Evolutionary conservation across 306 rosid genomes (phyloP).

Genomic region (Vigna reflexopilosa): DNA sequence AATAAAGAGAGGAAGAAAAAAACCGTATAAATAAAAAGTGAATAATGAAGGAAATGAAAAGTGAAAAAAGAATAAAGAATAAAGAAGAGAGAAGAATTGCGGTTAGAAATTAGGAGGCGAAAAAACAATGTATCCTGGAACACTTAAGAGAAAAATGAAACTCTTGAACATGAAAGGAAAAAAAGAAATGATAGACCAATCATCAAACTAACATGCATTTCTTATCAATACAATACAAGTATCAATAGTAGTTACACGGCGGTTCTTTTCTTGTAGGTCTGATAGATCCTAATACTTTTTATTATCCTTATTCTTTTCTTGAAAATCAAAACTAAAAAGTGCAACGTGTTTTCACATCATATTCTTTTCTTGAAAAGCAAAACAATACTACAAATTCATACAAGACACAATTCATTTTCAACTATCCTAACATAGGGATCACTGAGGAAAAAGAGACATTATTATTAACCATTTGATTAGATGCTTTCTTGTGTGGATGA

Average conservation of each 20-base stretch:
- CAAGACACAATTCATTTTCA: neutral
- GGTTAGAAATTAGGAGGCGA: too few relatives aligned
- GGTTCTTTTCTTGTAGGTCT: constrained; percentile 16
- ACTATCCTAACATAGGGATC: neutral
- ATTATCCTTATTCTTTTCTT: neutral
- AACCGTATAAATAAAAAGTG: too few relatives aligned
- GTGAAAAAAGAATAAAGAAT: too few relatives aligned
- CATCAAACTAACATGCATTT: too few relatives aligned
- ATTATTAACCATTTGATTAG: neutral
- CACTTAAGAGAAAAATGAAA: too few relatives aligned
- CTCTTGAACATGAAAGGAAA: too few relatives aligned
- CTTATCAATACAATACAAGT: too few relatives aligned
- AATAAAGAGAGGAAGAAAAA: too few relatives aligned
- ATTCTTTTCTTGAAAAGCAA: neutral
- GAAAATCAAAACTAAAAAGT: neutral
- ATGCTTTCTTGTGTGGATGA: constrained; percentile 18
- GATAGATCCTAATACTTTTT: neutral
- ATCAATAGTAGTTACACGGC: neutral
- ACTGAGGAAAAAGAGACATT: neutral
- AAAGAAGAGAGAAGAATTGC: too few relatives aligned
- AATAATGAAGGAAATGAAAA: too few relatives aligned
- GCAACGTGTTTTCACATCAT: neutral
- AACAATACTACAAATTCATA: neutral
- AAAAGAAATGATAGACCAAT: too few relatives aligned
- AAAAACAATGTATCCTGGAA: too few relatives aligned